phyloP scores from a whole-genome alignment of 768 basidiomycete species.

The Panellus pusillus region DNA sequence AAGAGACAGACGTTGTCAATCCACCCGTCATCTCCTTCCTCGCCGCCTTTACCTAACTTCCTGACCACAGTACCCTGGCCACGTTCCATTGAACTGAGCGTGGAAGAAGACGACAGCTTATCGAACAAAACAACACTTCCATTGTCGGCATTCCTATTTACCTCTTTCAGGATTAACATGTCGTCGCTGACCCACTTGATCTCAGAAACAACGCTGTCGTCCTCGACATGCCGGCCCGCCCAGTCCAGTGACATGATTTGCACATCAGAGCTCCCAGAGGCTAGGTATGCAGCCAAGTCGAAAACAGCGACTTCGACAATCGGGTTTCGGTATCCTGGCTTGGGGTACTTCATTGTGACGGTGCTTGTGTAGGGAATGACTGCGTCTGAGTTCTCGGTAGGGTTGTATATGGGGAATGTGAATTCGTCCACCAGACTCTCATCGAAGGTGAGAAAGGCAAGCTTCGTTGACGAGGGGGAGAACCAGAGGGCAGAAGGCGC shows the following conservation, averaged over 20 bases:
- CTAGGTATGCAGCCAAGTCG: slow-evolving; percentile 60
- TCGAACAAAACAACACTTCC: slow-evolving; percentile 84
- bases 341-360: slow-evolving; percentile 79
- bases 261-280: slow-evolving; percentile 32
- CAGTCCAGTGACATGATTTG: slow-evolving; percentile 64
- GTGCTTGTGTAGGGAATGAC: slow-evolving; percentile 79
- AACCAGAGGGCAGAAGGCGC: slow-evolving; percentile 84
- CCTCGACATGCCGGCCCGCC: slow-evolving; percentile 53
- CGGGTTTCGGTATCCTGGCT: slow-evolving; percentile 89
- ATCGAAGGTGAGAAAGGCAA: slow-evolving; percentile 88
- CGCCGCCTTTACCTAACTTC: slow-evolving; percentile 77
- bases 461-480: slow-evolving; percentile 71
- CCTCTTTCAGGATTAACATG: slow-evolving; percentile 79
- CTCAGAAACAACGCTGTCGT: slow-evolving; percentile 75
- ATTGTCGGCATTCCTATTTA: slow-evolving; percentile 78
- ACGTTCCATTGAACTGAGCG: slow-evolving; percentile 25
- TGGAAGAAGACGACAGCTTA: slow-evolving; percentile 31
- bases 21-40: slow-evolving; percentile 93
- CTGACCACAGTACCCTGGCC: slow-evolving; percentile 62
- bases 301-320: slow-evolving; percentile 82
- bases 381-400: slow-evolving; percentile 63
- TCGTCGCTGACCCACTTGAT: slow-evolving; percentile 85
- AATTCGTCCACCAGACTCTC: slow-evolving; percentile 88
- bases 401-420: slow-evolving; percentile 90
- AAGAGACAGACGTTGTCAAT: slow-evolving; percentile 69